phyloP scores from a whole-genome alignment of 1,284 basidiomycete genomes.

The Trichosporon sp. region DNA sequence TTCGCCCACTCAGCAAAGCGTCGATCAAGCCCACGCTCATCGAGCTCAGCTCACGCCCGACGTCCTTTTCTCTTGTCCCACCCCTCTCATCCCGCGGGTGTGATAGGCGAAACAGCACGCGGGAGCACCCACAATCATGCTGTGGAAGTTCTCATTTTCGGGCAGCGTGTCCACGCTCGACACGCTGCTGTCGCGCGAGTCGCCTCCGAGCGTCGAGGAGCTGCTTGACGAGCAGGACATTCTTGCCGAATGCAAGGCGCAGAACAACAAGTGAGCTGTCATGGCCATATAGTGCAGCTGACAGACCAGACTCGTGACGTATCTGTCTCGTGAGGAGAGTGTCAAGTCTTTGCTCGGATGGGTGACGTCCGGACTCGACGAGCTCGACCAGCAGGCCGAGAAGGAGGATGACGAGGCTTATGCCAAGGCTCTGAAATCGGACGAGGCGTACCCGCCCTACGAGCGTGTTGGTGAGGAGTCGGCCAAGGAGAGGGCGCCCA shows the following conservation, averaged over 20 bases:
- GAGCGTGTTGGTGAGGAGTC: slow-evolving; percentile 12
- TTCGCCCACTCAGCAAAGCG: no score
- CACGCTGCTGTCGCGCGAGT: slow-evolving; percentile 39
- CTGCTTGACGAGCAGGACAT: slow-evolving; percentile 92
- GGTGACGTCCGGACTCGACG: slow-evolving; percentile 45
- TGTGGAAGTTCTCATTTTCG: slow-evolving; percentile 48
- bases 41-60: neutral
- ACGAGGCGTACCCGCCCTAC: slow-evolving; percentile 31
- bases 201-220: slow-evolving; percentile 63
- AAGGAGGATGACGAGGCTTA: slow-evolving; percentile 30
- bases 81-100: neutral
- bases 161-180: slow-evolving; percentile 43
- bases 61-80: neutral
- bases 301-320: slow-evolving; percentile 35
- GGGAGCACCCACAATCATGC: slow-evolving; percentile 32
- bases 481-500: neutral
- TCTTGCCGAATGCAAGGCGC: slow-evolving; percentile 89
- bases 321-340: slow-evolving; percentile 40
- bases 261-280: slow-evolving; percentile 60
- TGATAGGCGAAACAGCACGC: neutral
- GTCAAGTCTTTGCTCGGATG: slow-evolving; percentile 42
- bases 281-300: neutral
- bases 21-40: no score
- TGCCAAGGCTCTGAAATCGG: slow-evolving; percentile 21
- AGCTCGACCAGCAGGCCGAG: slow-evolving; percentile 39